Percentiles rank a stretch among this genome's conserved stretches.
These are phyloP conservation scores for Lycium ferocissimum DNA, from an alignment of 257 asterid genomes.

Conservation along the genomic window DNA sequence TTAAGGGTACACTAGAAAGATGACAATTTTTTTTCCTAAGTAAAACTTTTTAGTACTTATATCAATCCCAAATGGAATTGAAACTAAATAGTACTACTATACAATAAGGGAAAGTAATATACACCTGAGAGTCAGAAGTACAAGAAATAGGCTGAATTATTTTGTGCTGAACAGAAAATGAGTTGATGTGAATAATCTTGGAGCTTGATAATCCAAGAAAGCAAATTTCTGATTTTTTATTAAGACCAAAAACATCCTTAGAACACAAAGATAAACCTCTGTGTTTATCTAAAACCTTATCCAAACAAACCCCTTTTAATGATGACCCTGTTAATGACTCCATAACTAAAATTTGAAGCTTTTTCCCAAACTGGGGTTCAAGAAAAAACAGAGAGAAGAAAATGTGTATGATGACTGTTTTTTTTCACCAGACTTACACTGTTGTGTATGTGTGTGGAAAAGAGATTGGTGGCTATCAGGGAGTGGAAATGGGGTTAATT, in stretches of 20 bases:
- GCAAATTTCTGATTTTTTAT: conserved; percentile 35
- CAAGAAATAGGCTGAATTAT: conserved; percentile 44
- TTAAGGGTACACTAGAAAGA: not conserved
- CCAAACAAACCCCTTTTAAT: conserved; percentile 40
- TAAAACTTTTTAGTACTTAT: not conserved
- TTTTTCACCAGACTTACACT: not conserved
- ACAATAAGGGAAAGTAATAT: not conserved
- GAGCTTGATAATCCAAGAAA: conserved; percentile 40
- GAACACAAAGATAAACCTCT: conserved; percentile 30
- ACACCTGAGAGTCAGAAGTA: conserved; percentile 46
- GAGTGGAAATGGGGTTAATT: conserved; percentile 29
- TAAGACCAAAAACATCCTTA: conserved; percentile 26
- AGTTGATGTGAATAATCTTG: conserved; percentile 39
- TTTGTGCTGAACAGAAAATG: conserved; percentile 37
- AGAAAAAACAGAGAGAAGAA: conserved; percentile 13
- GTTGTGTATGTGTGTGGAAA: not conserved
- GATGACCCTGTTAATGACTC: conserved; percentile 51
- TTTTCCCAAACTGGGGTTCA: not conserved
- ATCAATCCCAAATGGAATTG: not conserved
- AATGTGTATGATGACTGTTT: not conserved
- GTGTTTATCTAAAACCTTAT: conserved; percentile 34
- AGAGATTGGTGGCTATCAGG: conserved; percentile 39
- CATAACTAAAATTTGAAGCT: conserved; percentile 42
- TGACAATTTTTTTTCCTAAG: not conserved
- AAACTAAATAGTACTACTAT: not conserved